Conservation (phyloP, 208 protist genomes). For the Porcisia hertigi region DNA sequence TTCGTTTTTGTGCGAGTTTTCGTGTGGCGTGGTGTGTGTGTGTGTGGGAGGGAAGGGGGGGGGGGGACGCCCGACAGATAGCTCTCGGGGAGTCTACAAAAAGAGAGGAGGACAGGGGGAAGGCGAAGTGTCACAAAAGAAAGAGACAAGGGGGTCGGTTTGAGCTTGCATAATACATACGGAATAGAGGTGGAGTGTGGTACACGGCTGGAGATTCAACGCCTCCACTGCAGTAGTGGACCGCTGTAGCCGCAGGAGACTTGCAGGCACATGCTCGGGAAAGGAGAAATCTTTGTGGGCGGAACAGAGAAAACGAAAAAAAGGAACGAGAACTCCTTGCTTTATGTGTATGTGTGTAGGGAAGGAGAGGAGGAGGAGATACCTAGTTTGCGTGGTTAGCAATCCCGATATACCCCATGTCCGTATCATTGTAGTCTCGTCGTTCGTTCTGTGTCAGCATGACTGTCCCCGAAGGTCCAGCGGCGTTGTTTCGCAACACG, state of each 20-base stretch:
- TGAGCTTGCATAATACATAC: not conserved
- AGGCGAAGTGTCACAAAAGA: not conserved
- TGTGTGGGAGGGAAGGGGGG: not conserved
- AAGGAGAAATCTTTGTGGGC: not conserved
- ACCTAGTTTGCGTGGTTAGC: too few species aligned
- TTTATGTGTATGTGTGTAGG: not conserved
- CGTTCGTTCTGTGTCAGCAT: not conserved
- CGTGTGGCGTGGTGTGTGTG: slow-evolving; percentile 5
- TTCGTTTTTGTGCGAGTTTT: not conserved
- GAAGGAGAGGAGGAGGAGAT: too few species aligned
- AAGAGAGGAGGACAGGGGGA: not conserved
- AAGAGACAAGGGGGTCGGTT: not conserved
- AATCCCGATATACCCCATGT: not conserved
- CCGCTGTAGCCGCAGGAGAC: not conserved
- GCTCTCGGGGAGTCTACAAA: not conserved
- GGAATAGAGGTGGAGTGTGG: not conserved
- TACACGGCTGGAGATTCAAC: not conserved
- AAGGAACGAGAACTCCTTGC: not conserved
- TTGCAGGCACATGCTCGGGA: not conserved
- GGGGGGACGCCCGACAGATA: not conserved
- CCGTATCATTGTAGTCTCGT: not conserved
- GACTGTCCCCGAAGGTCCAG: not conserved
- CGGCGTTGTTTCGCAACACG: not conserved
- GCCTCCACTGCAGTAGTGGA: not conserved
- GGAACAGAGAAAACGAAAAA: not conserved